phyloP scores from a whole-genome alignment of 1,284 basidiomycete species.

The Boletellus deceptivus region DNA sequence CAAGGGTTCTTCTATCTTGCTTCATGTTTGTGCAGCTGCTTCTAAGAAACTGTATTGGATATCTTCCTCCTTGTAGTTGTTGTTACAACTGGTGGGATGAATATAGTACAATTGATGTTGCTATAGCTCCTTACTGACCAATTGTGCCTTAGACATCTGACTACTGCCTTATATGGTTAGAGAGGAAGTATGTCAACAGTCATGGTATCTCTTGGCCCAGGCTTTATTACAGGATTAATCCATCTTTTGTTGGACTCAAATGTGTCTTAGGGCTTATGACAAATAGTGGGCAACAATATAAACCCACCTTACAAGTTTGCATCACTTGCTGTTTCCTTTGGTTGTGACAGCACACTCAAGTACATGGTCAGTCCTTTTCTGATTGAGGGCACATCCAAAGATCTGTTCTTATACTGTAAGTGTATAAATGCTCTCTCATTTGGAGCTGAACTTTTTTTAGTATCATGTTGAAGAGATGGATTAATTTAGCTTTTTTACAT shows the following conservation, averaged over 20 bases:
- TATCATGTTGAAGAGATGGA: too few species aligned
- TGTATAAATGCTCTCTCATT: too few species aligned
- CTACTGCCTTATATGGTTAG: constrained; percentile 19
- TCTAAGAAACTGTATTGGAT: too few species aligned
- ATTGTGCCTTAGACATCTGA: constrained; percentile 14
- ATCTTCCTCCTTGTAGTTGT: too few species aligned
- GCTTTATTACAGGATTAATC: neutral
- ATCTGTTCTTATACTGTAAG: constrained; percentile 5
- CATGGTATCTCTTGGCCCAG: neutral
- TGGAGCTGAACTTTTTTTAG: too few species aligned
- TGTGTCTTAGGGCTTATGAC: constrained; percentile 19
- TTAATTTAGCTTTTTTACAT: too few species aligned
- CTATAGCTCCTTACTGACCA: constrained; percentile 7
- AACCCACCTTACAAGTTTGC: constrained; percentile 18
- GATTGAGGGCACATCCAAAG: too few species aligned
- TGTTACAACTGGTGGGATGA: too few species aligned
- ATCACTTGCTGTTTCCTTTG: constrained; percentile 26
- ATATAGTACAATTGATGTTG: too few species aligned
- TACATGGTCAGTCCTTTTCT: neutral
- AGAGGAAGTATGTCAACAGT: constrained; percentile 10
- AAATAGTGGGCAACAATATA: constrained; percentile 18
- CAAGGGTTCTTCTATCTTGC: too few species aligned
- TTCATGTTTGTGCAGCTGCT: too few species aligned
- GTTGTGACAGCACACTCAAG: constrained; percentile 18
- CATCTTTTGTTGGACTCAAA: neutral